phyloP scores from a whole-genome alignment of 2,329 filamentous ascomycete species.

The Xylariaceae sp. region DNA sequence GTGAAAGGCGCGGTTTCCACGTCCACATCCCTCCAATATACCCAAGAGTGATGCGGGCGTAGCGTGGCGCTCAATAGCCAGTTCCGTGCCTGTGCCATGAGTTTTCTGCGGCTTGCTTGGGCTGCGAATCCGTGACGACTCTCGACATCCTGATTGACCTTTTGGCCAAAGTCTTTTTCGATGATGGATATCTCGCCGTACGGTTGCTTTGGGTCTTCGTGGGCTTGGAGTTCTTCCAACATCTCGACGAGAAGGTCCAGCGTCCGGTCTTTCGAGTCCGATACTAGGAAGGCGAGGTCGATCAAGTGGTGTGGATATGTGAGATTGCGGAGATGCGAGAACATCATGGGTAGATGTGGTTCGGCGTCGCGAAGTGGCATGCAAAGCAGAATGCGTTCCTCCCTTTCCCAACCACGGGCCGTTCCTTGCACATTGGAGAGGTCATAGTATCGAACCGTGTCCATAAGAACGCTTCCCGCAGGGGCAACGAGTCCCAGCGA shows the following conservation, averaged over 20 bases:
- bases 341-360: slow-evolving; percentile 93
- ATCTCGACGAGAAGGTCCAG: slow-evolving; percentile 68
- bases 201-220: slow-evolving; percentile 71
- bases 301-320: slow-evolving; percentile 97
- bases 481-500: slow-evolving; percentile 67
- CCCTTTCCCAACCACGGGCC: slow-evolving; percentile 88
- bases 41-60: slow-evolving; percentile 94
- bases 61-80: slow-evolving; percentile 93
- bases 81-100: slow-evolving; percentile 97
- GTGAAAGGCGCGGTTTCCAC: slow-evolving; percentile 96
- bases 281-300: slow-evolving; percentile 93
- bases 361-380: slow-evolving; percentile 91
- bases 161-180: slow-evolving; percentile 98
- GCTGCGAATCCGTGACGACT: slow-evolving; percentile 96
- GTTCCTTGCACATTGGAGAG: slow-evolving; percentile 86
- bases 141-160: slow-evolving; percentile 95
- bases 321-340: slow-evolving; percentile 91
- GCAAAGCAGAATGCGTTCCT: slow-evolving; percentile 91
- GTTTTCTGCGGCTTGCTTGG: slow-evolving; percentile 85
- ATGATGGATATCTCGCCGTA: slow-evolving; percentile 97
- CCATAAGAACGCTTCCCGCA: slow-evolving; percentile 69
- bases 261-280: slow-evolving; percentile 92
- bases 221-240: slow-evolving; percentile 72
- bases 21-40: slow-evolving; percentile 98
- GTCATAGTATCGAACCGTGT: slow-evolving; percentile 97